These are phyloP conservation scores for Diaporthe ampelina DNA, from an alignment of 2,329 filamentous ascomycete genomes.

Conservation along the genomic window DNA sequence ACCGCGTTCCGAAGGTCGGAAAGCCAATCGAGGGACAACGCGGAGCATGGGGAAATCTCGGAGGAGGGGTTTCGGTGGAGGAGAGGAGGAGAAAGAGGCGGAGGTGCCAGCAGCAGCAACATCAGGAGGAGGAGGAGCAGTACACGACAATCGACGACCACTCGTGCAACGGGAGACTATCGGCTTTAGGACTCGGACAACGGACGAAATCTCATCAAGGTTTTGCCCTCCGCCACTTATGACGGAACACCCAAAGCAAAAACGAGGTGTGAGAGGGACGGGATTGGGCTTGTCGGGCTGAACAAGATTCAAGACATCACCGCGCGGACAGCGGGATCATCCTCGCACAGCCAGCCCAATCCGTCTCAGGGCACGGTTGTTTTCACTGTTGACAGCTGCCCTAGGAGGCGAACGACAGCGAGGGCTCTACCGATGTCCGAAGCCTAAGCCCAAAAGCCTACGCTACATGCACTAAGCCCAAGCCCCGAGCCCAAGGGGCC, in stretches of 20 bases:
- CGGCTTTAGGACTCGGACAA: background rate
- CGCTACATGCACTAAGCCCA: background rate
- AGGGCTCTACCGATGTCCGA: slow-evolving; percentile 2
- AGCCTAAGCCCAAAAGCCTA: background rate
- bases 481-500: background rate
- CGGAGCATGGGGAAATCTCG: slow-evolving; percentile 11
- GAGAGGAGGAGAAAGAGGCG: background rate
- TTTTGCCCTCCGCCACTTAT: slow-evolving; percentile 22
- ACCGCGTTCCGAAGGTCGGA: slow-evolving; percentile 14
- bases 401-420: slow-evolving; percentile 3
- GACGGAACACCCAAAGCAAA: background rate
- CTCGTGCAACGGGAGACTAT: background rate
- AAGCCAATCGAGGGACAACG: slow-evolving; percentile 1
- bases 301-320: slow-evolving; percentile 3
- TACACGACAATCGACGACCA: background rate
- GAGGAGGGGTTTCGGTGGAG: background rate
- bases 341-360: slow-evolving; percentile 31
- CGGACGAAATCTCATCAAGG: background rate
- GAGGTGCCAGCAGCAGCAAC: background rate
- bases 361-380: slow-evolving; percentile 11
- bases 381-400: slow-evolving; percentile 26
- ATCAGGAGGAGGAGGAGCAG: background rate
- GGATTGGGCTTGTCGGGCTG: background rate
- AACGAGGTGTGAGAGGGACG: background rate
- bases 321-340: slow-evolving; percentile 4